Base-by-base conservation (phyloP, 495 filamentous ascomycete species). In the Annulohypoxylon maeteangense region DNA sequence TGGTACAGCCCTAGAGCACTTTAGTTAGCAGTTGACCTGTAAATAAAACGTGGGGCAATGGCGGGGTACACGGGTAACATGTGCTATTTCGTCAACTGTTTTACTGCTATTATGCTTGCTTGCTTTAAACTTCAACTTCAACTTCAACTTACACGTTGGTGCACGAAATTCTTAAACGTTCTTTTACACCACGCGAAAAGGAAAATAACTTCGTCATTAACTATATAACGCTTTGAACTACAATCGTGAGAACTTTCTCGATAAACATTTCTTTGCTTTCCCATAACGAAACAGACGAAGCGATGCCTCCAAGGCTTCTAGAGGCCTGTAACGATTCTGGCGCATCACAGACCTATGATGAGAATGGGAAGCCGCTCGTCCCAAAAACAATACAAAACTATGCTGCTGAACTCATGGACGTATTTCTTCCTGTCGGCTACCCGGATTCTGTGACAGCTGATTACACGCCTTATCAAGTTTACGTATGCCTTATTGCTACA, bases 391-490 rank as follows among this genome's bases (percentile, higher is more conserved):
- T 34, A 3, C 70, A 61, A 20, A 57, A 34, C 29, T 58, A 68
- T 16, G 68, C 72, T 59, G 78, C 76, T 67, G 76, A 74, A 11
- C 16, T 91, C 8, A 80, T 92, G 53, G 87, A 89, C 72, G 85
- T 96, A 51, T 99, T 99, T 79, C 84, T 99, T n/a, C 95, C 95
- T 0, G 90, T 91, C 8, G 95, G 95, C 34, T 99, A 92, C 83
- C 95, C 95, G 4, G 87, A 95, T 64, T 95, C 92, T 74, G 95
- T 99, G 42, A 96, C 90, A 10, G 81, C 89, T 31, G 95, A 99
- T 79, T 99, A 99, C 80, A 84, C 93, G 51, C 82, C 90, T 85
- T 97, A 83, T 72, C 83, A 86, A 84, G 86, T 76, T 59, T 81
- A 76, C 68, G 75, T 78, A 64, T 12, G 73, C 68, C 32, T 38